Conservation (phyloP, 177 flowering plant species). For the Vitis hybrid region DNA sequence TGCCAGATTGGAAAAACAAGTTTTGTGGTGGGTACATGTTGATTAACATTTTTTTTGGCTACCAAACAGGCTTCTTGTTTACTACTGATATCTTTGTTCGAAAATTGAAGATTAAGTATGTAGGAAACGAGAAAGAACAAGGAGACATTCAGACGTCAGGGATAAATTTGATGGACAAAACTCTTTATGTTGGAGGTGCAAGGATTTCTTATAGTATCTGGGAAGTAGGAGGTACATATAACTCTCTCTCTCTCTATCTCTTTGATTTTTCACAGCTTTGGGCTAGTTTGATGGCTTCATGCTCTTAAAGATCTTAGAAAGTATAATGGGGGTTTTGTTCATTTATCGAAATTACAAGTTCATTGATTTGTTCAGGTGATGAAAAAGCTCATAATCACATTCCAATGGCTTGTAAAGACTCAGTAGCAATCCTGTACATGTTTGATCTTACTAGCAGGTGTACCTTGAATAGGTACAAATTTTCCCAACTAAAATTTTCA, state of each 20-base stretch:
- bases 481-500: too few species aligned
- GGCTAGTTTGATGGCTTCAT: too few species aligned
- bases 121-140: slow-evolving; percentile 32
- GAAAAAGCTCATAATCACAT: slow-evolving; percentile 28
- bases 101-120: slow-evolving; percentile 45
- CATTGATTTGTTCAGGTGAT: slow-evolving; percentile 27
- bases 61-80: not conserved
- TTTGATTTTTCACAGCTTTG: not conserved
- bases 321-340: not conserved
- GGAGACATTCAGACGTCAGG: slow-evolving; percentile 17
- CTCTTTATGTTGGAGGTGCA: slow-evolving; percentile 39
- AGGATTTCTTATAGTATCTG: slow-evolving; percentile 49
- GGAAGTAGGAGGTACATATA: slow-evolving; percentile 48
- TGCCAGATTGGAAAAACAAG: slow-evolving; percentile 51
- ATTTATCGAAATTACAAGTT: not conserved
- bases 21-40: slow-evolving; percentile 37
- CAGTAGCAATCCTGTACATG: slow-evolving; percentile 62
- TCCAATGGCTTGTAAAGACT: slow-evolving; percentile 51
- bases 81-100: not conserved
- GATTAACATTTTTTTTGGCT: not conserved
- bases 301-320: too few species aligned
- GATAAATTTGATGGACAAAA: slow-evolving; percentile 39
- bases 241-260: not conserved
- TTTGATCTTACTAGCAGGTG: slow-evolving; percentile 69
- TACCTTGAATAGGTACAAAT: slow-evolving; percentile 45